Conservation (phyloP, 768 basidiomycete species). For the Podaxis carcinomalis region DNA sequence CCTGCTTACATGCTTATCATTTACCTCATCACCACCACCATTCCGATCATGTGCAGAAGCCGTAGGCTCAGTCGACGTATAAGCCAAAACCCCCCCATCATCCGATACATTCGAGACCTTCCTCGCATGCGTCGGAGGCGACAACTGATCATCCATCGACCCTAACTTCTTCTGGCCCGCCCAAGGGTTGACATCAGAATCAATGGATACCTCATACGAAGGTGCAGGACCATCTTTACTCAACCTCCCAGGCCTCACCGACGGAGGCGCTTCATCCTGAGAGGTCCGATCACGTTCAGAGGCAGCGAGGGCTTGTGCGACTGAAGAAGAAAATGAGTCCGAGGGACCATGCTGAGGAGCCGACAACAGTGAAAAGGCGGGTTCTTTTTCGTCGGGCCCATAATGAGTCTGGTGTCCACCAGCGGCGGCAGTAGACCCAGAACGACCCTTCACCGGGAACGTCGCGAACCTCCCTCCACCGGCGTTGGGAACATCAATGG, state of each 20-base stretch:
- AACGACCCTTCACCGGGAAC: constrained; percentile 48
- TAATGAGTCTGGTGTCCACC: constrained; percentile 13
- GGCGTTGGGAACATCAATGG: constrained; percentile 18
- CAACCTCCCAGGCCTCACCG: constrained; percentile 10
- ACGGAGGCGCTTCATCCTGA: not conserved
- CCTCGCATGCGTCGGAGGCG: not conserved
- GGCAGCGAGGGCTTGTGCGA: constrained; percentile 26
- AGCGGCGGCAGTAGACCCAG: constrained; percentile 16
- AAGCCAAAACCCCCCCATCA: constrained; percentile 33
- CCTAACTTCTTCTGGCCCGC: not conserved
- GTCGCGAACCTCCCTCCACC: constrained; percentile 60
- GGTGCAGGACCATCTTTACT: constrained; percentile 13
- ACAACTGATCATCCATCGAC: not conserved
- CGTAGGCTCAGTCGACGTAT: constrained; percentile 26
- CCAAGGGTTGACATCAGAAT: constrained; percentile 5
- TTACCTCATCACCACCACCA: not conserved
- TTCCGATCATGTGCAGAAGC: not conserved
- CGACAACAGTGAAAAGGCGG: constrained; percentile 6
- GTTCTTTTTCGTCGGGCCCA: not conserved
- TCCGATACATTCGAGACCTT: constrained; percentile 19
- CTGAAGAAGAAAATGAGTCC: constrained; percentile 31
- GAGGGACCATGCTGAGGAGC: constrained; percentile 1
- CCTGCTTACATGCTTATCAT: constrained; percentile 22
- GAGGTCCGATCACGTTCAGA: constrained; percentile 3
- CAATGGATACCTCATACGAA: not conserved